Evolutionary conservation across 169 alveolate species (phyloP).

Genomic region (Plasmodium relictum): DNA sequence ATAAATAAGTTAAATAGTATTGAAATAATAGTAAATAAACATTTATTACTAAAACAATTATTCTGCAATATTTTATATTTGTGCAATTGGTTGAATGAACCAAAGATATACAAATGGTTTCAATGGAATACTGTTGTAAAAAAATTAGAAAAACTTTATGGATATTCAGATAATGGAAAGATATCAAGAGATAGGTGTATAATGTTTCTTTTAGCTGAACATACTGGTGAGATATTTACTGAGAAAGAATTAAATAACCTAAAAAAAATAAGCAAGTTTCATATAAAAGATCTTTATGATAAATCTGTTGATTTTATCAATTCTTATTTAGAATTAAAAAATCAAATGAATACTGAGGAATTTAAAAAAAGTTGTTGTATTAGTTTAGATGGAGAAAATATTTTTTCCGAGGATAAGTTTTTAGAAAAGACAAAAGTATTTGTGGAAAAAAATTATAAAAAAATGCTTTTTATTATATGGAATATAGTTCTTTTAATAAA

Average conservation of each 20-base stretch:
- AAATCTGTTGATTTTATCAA: constrained; percentile 75
- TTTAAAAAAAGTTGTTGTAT: constrained; percentile 56
- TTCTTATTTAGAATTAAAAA: constrained; percentile 44
- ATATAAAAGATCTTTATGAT: constrained; percentile 62
- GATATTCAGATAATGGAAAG: constrained; percentile 74
- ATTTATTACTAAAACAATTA: constrained; percentile 48
- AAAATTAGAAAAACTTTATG: constrained; percentile 48
- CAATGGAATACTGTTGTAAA: constrained; percentile 51
- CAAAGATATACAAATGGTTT: constrained; percentile 58
- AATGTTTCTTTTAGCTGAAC: constrained; percentile 59
- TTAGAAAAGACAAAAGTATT: constrained; percentile 44
- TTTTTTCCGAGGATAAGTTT: constrained; percentile 30
- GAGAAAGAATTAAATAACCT: constrained; percentile 58
- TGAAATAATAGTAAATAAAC: constrained; percentile 59
- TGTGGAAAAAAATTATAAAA: constrained; percentile 37
- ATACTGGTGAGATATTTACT: constrained; percentile 75
- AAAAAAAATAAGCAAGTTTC: constrained; percentile 46
- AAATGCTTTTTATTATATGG: constrained; percentile 64
- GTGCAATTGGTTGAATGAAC: constrained; percentile 74
- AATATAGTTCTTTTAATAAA: constrained; percentile 56
- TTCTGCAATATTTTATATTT: constrained; percentile 63
- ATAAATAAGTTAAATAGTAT: constrained; percentile 37
- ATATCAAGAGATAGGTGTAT: constrained; percentile 75
- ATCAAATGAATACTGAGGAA: constrained; percentile 35
- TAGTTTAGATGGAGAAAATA: not conserved